Evolutionary conservation across 2,329 filamentous ascomycete genomes (phyloP).

Genomic region (Aspergillus japonicus): DNA sequence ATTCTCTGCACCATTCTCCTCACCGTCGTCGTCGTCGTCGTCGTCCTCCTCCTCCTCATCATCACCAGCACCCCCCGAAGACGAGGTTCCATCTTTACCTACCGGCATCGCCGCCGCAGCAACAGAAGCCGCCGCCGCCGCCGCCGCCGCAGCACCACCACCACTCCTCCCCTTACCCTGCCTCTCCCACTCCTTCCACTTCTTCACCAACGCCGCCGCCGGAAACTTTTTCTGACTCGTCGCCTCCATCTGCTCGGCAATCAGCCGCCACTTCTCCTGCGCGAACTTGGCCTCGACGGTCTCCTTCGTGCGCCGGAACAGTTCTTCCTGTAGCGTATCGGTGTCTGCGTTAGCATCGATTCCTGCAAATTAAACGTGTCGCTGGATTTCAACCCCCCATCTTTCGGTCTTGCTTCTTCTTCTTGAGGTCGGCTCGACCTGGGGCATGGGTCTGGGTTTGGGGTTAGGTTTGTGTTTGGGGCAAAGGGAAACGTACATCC

Average conservation of each 20-base stretch:
- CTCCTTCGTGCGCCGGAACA: slow-evolving; percentile 37
- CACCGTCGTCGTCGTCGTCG: background rate
- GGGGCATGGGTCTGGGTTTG: background rate
- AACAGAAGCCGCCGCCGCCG: no score
- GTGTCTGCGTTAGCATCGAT: background rate
- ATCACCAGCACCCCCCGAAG: background rate
- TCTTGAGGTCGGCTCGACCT: no score
- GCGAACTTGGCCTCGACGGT: slow-evolving; percentile 43
- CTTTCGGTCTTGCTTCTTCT: no score
- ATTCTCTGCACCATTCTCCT: background rate
- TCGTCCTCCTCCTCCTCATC: background rate
- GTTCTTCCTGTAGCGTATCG: slow-evolving; percentile 24
- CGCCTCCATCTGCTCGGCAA: slow-evolving; percentile 33
- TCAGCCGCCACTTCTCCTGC: slow-evolving; percentile 39
- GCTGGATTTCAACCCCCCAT: no score
- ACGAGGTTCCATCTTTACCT: no score
- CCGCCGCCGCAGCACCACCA: no score
- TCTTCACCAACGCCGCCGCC: slow-evolving; percentile 35
- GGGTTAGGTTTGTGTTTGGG: no score
- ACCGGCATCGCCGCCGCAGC: no score
- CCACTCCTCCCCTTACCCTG: background rate
- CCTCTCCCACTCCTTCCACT: slow-evolving; percentile 42
- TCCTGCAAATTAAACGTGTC: no score
- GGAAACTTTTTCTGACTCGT: slow-evolving; percentile 36
- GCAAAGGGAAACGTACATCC: slow-evolving; percentile 31